phyloP scores from a whole-genome alignment of 306 rosid species.

The Crataegus laevigata region DNA sequence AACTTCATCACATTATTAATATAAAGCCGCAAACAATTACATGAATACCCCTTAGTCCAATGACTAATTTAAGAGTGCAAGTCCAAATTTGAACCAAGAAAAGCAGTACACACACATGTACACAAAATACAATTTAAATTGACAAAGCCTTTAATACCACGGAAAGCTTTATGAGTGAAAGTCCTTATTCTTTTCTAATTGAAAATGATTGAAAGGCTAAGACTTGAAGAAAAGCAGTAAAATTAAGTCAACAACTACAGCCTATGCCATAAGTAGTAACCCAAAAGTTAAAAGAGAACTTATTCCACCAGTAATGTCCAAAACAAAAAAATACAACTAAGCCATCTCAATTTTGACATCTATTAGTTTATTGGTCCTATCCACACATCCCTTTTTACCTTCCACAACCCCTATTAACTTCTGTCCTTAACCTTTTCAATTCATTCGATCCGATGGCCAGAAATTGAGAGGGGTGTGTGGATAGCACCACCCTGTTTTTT shows the following conservation, averaged over 20 bases:
- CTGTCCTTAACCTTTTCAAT: no score
- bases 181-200: not conserved
- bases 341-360: not conserved
- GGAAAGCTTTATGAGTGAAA: not conserved
- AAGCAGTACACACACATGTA: not conserved
- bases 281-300: not conserved
- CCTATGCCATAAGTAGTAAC: not conserved
- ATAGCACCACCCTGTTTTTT: no score
- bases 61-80: not conserved
- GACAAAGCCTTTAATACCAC: not conserved
- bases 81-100: not conserved
- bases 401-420: no score
- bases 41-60: no score
- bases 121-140: not conserved
- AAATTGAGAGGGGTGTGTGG: no score
- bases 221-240: not conserved
- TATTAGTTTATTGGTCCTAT: not conserved
- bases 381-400: no score
- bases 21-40: conserved; percentile 5
- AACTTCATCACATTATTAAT: not conserved
- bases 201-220: not conserved
- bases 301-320: not conserved
- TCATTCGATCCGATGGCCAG: no score
- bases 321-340: not conserved
- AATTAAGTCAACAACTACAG: not conserved